phyloP scores from a whole-genome alignment of 2,329 filamentous ascomycete species.

The Ophiostoma pallidulum region DNA sequence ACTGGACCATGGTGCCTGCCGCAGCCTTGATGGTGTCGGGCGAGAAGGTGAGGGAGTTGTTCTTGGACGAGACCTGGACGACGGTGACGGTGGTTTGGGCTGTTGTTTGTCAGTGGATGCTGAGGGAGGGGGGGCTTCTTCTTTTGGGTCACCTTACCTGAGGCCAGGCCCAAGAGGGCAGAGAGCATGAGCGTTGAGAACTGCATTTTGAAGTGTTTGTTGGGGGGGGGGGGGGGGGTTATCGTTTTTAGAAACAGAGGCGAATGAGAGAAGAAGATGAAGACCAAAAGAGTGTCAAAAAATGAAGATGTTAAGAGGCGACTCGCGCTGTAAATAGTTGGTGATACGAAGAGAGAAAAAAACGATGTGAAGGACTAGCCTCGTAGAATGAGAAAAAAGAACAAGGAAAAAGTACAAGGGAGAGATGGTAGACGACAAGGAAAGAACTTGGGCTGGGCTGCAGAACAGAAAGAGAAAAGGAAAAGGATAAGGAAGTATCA shows the following conservation, averaged over 20 bases:
- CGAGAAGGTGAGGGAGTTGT: conserved; percentile 50
- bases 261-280: not conserved
- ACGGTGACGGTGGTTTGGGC: conserved; percentile 45
- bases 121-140: not conserved
- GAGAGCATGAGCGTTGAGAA: conserved; percentile 38
- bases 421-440: conserved; percentile 19
- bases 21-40: conserved; percentile 56
- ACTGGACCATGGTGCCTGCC: conserved; percentile 56
- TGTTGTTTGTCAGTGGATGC: conserved; percentile 10
- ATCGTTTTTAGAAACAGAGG: conserved; percentile 16
- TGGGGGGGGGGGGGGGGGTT: too few species aligned
- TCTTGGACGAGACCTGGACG: conserved; percentile 37
- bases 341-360: conserved; percentile 19
- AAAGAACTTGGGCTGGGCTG: conserved; percentile 17
- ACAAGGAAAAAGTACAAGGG: conserved; percentile 17
- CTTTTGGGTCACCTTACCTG: conserved; percentile 26
- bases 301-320: conserved; percentile 28
- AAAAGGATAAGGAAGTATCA: conserved; percentile 16
- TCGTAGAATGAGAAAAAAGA: conserved; percentile 25
- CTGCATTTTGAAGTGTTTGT: conserved; percentile 38
- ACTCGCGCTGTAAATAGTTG: conserved; percentile 33
- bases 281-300: conserved; percentile 19
- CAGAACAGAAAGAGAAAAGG: conserved; percentile 11
- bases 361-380: conserved; percentile 46
- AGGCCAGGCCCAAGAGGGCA: conserved; percentile 38